Evolutionary conservation across 805 yeast species (phyloP).

Genomic region (Candida orba): DNA sequence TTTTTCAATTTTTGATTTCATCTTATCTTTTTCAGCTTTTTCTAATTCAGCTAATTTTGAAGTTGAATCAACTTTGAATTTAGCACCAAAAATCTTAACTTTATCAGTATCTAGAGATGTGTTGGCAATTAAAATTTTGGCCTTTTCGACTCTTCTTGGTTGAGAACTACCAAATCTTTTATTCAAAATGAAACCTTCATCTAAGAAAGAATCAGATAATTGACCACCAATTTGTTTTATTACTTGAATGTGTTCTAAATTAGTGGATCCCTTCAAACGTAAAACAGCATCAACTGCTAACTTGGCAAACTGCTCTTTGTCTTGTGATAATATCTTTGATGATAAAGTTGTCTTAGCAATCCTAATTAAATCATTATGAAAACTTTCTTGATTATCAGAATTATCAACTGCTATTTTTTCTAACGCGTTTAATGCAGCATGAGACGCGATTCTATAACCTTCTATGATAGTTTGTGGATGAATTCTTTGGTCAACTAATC

Average conservation of each 20-base stretch:
- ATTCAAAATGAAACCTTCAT: conserved; percentile 90
- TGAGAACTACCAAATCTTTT: conserved; percentile 93
- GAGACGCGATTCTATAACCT: conserved; percentile 85
- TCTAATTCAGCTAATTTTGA: conserved; percentile 89
- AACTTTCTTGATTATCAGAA: conserved; percentile 63
- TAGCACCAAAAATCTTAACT: conserved; percentile 96
- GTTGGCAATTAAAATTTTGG: conserved; percentile 85
- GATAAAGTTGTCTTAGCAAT: conserved; percentile 93
- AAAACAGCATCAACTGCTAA: conserved; percentile 93
- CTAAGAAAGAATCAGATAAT: conserved; percentile 84
- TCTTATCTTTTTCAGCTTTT: conserved; percentile 88
- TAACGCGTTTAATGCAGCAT: conserved; percentile 79
- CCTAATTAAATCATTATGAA: conserved; percentile 67
- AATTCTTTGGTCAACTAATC: conserved; percentile 82
- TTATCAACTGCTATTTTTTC: conserved; percentile 70
- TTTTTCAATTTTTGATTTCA: conserved; percentile 83
- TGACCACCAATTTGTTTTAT: conserved; percentile 92
- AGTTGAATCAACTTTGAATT: conserved; percentile 93
- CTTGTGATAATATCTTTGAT: conserved; percentile 91
- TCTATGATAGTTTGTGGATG: conserved; percentile 98
- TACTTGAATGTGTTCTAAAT: conserved; percentile 88
- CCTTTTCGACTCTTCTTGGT: conserved; percentile 77
- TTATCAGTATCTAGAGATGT: conserved; percentile 97
- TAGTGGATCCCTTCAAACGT: conserved; percentile 81
- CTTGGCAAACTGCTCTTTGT: conserved; percentile 80